phyloP scores from a whole-genome alignment of 2,329 filamentous ascomycete species.

The Bisporella sp. region DNA sequence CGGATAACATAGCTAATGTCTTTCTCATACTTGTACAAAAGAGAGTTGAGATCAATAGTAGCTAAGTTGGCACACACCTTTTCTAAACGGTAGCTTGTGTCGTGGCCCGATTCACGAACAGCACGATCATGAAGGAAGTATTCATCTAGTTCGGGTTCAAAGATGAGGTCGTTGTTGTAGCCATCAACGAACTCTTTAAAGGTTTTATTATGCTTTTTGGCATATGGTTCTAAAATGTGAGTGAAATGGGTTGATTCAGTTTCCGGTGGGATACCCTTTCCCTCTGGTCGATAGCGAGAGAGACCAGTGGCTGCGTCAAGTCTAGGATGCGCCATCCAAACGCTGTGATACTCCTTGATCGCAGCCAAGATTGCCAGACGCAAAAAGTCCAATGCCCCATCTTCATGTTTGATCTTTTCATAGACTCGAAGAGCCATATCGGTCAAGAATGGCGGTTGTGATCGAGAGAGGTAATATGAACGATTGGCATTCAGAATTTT shows the following conservation, averaged over 20 bases:
- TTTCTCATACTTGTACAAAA: slow-evolving; percentile 94
- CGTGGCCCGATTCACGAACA: slow-evolving; percentile 92
- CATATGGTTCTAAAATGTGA: slow-evolving; percentile 31
- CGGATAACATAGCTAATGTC: slow-evolving; percentile 87
- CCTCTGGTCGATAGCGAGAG: slow-evolving; percentile 44
- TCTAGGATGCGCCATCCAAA: slow-evolving; percentile 33
- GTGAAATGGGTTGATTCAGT: slow-evolving; percentile 49
- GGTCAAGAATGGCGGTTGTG: slow-evolving; percentile 93
- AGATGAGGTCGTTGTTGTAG: slow-evolving; percentile 72
- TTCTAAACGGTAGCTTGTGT: slow-evolving; percentile 91
- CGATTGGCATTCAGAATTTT: slow-evolving; percentile 97
- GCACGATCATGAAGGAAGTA: slow-evolving; percentile 96
- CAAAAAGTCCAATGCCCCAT: slow-evolving; percentile 74
- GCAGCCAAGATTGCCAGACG: slow-evolving; percentile 75
- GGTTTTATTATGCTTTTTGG: slow-evolving; percentile 61
- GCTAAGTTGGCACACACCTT: slow-evolving; percentile 80
- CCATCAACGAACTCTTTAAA: slow-evolving; percentile 81
- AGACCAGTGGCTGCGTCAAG: slow-evolving; percentile 42
- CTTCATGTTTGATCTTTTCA: slow-evolving; percentile 69
- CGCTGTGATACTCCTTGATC: slow-evolving; percentile 62
- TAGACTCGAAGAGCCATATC: slow-evolving; percentile 95
- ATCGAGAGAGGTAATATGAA: slow-evolving; percentile 90
- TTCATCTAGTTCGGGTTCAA: slow-evolving; percentile 83
- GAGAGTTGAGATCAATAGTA: slow-evolving; percentile 89
- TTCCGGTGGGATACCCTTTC: slow-evolving; percentile 47